Conservation (phyloP, 192 early-diverging fungal species). For the Kickxella alabastrina region DNA sequence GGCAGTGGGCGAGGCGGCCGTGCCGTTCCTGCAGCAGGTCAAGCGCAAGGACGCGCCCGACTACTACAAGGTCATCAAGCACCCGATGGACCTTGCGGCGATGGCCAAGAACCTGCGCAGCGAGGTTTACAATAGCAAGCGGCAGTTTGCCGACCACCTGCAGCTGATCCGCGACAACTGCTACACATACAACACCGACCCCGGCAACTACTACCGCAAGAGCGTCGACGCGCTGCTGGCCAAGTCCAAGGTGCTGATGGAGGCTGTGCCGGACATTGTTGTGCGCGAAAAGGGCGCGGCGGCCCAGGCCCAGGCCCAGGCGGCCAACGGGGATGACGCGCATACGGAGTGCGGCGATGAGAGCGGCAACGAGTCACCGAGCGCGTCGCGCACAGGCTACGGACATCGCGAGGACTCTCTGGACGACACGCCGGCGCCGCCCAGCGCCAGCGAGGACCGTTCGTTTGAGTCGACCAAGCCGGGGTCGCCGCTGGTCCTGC, state of each 20-base stretch:
- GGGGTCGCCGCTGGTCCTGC: constrained; percentile 12
- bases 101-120: constrained; percentile 84
- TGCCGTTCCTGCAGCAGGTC: constrained; percentile 85
- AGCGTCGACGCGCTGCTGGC: constrained; percentile 80
- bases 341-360: constrained; percentile 57
- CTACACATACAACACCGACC: constrained; percentile 83
- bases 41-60: constrained; percentile 86
- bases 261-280: constrained; percentile 76
- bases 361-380: constrained; percentile 52
- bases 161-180: constrained; percentile 92
- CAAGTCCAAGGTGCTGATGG: constrained; percentile 68
- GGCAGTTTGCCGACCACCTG: constrained; percentile 82
- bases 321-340: constrained; percentile 55
- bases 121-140: constrained; percentile 80
- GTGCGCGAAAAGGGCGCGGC: constrained; percentile 57
- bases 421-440: constrained; percentile 22
- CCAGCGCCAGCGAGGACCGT: constrained; percentile 7
- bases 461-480: background rate
- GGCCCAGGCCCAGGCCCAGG: constrained; percentile 41
- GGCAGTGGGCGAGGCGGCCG: constrained; percentile 74
- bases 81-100: constrained; percentile 93
- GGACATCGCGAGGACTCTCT: constrained; percentile 29
- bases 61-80: constrained; percentile 89
- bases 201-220: constrained; percentile 82
- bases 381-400: constrained; percentile 10